phyloP scores from a whole-genome alignment of 2,329 filamentous ascomycete species.

The Pezicula radicicola region DNA sequence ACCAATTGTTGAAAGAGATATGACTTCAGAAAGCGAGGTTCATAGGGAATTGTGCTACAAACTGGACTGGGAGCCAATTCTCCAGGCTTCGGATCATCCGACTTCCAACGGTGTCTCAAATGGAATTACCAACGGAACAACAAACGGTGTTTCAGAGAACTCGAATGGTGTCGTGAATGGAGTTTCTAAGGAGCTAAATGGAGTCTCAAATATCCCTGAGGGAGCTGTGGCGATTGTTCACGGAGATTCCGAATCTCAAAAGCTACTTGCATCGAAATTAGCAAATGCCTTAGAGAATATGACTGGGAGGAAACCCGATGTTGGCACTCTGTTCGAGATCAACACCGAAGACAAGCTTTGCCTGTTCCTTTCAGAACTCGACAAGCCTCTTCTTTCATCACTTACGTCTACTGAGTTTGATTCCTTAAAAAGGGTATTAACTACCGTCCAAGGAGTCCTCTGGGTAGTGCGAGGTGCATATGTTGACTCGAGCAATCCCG shows the following conservation, averaged over 20 bases:
- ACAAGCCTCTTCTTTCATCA: conserved; percentile 32
- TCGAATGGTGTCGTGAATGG: not conserved
- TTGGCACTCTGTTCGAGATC: conserved; percentile 28
- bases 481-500: conserved; percentile 24
- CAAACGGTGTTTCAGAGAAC: conserved; percentile 1
- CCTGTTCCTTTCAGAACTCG: conserved; percentile 46
- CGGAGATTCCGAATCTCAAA: conserved; percentile 19
- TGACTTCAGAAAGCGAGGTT: conserved; percentile 22
- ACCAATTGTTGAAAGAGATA: conserved; percentile 36
- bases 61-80: conserved; percentile 40
- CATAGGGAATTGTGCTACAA: conserved; percentile 45
- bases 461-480: conserved; percentile 47
- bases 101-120: conserved; percentile 1
- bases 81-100: conserved; percentile 14
- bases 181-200: not conserved
- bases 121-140: not conserved
- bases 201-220: conserved; percentile 33
- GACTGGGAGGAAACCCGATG: conserved; percentile 32
- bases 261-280: conserved; percentile 31
- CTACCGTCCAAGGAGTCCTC: conserved; percentile 36
- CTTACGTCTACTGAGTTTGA: conserved; percentile 40
- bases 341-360: conserved; percentile 28
- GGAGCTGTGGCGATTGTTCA: conserved; percentile 23
- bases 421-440: conserved; percentile 37
- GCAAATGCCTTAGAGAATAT: conserved; percentile 29